phyloP scores from a whole-genome alignment of 164 flowering plant species.

The Warburgia ugandensis region DNA sequence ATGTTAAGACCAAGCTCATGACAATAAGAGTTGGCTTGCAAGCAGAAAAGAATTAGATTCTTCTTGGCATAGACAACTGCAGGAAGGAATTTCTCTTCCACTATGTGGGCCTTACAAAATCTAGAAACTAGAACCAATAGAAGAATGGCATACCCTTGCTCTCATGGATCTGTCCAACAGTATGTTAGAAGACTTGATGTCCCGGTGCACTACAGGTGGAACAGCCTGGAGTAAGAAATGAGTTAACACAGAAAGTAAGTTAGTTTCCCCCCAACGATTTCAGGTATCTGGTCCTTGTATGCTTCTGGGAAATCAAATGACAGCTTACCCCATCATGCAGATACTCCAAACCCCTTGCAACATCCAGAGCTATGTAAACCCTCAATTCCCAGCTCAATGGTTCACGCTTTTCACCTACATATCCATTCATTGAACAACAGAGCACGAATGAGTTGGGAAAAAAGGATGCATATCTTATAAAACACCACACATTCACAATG shows the following conservation, averaged over 20 bases:
- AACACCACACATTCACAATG: no score
- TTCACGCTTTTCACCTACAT: constrained; percentile 53
- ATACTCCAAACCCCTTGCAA: constrained; percentile 96
- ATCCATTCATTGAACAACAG: constrained; percentile 2
- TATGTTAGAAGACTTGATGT: constrained; percentile 91
- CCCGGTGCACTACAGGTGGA: constrained; percentile 93
- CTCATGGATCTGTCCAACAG: constrained; percentile 87
- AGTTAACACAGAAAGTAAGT: constrained; percentile 1
- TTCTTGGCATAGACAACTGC: no score
- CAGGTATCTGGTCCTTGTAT: neutral
- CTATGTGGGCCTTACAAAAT: no score
- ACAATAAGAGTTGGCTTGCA: no score
- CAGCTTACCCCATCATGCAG: constrained; percentile 92
- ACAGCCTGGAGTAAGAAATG: constrained; percentile 52
- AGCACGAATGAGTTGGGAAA: no score
- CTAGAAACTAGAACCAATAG: no score
- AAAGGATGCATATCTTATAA: no score
- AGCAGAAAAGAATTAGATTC: no score
- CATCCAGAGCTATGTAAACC: constrained; percentile 79
- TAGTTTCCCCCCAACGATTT: neutral
- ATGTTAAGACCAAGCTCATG: no score
- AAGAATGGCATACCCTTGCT: constrained; percentile 69
- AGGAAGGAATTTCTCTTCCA: no score
- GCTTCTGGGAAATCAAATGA: neutral
- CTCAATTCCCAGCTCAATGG: constrained; percentile 80